Base-by-base conservation (phyloP, 352 stramenopile species). In the Phytophthora pistaciae region DNA sequence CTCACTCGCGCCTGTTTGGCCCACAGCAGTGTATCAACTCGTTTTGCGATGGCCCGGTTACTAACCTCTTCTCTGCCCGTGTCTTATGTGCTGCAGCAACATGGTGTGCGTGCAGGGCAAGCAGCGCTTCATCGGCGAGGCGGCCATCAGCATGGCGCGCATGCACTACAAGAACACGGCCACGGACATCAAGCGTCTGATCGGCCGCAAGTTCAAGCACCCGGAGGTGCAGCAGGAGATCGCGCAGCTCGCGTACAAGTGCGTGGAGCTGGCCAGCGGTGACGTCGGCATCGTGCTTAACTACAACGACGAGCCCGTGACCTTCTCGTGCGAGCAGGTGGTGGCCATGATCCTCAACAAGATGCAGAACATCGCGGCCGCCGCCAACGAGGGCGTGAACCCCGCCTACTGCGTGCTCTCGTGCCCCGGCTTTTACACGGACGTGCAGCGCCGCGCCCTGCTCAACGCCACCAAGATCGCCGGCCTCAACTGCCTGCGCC, bases 91-190 rank as follows among this genome's bases (percentile, higher is more conserved):
- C 9, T 25, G 16, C 63, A 92, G 85, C 53, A 95, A 92, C 75
- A 86, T 96, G 74, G 91, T 96, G 46, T 96, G 87, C 74, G 82
- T 96, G 44, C 80, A 93, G 82, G 90, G 85, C 76, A 97, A 96
- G 76, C 89, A 98, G 85, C 87, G 95, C 68, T 98, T 98, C 79
- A 98, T 99, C 73, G 95, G 95, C 69, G 93, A 98, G 70, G 84
- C 87, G 13, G 96, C 94, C 55, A 80, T 96, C 63, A 94, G 92
- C 71, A 91, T 98, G 68, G 85, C 93, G n/a, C 86, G 94, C 60
- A 97, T 94, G 67, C 99, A 99, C 84, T 99, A 97, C 81, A 98
- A 98, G 85, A 99, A 99, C 81, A 99, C 98, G 66, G 94, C 98
- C 58, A 97, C 85, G 62, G 83, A 98, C 74, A 93, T 99, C 48